Percentiles rank a stretch among this genome's conserved stretches.
phyloP scores from a whole-genome alignment of 2,329 filamentous ascomycete genomes.

The Cadophora gregata region DNA sequence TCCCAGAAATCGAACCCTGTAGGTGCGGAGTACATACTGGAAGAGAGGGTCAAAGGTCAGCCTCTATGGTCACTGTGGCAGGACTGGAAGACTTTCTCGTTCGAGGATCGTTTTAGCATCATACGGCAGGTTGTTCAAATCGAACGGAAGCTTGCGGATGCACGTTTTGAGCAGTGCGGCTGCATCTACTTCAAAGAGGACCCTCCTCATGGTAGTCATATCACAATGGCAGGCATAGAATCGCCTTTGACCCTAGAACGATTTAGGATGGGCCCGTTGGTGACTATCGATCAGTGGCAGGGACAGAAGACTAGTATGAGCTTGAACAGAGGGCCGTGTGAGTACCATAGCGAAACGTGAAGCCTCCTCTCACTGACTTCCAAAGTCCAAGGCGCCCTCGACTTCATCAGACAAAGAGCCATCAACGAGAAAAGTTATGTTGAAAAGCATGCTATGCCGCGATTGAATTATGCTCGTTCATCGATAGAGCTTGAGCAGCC shows the following conservation, averaged over 20 bases:
- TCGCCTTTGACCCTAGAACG: constrained; percentile 15
- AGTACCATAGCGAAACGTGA: constrained; percentile 18
- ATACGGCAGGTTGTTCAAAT: constrained; percentile 41
- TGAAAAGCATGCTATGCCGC: background rate
- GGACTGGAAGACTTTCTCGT: background rate
- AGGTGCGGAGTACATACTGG: background rate
- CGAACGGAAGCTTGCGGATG: constrained; percentile 38
- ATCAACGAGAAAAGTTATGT: constrained; percentile 3
- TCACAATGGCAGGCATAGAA: background rate
- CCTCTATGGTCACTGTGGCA: constrained; percentile 3
- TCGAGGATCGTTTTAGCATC: constrained; percentile 33
- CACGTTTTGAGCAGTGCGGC: constrained; percentile 39
- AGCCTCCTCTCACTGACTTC: constrained; percentile 2
- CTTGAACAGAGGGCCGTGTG: constrained; percentile 33
- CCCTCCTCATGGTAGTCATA: constrained; percentile 23
- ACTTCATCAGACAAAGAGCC: background rate
- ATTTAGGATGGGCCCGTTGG: constrained; percentile 30
- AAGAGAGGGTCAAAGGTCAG: background rate
- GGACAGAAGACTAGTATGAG: constrained; percentile 30
- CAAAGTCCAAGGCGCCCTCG: constrained; percentile 3
- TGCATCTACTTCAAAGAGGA: constrained; percentile 34
- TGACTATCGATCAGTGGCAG: constrained; percentile 27
- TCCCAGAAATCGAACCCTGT: background rate
- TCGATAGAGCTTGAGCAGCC: background rate
- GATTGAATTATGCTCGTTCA: constrained; percentile 2